Evolutionary conservation across 768 basidiomycete species (phyloP).

Genomic region (Russula virescens): DNA sequence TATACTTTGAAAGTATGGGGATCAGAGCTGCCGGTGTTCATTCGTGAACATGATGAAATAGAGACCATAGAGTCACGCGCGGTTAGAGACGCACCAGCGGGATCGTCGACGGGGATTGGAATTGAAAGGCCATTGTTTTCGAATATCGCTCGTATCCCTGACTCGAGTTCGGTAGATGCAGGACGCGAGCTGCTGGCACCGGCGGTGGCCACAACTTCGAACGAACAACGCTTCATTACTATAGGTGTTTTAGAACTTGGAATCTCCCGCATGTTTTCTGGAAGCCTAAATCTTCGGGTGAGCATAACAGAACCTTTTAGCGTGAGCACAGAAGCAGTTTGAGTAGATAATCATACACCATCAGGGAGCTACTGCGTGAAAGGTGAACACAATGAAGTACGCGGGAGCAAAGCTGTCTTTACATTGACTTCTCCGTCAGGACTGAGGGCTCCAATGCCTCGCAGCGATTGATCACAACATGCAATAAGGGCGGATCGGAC

Average conservation of each 20-base stretch:
- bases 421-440: conserved; percentile 12
- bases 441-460: neutral
- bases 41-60: neutral
- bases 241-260: neutral
- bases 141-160: neutral
- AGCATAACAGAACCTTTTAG: neutral
- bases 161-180: neutral
- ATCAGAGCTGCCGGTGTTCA: neutral
- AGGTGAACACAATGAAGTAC: neutral
- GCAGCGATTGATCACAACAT: neutral
- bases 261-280: neutral
- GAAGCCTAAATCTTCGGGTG: conserved; percentile 11
- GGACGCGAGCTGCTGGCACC: neutral
- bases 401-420: neutral
- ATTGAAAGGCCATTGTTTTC: neutral
- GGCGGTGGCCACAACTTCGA: neutral
- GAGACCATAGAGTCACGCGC: neutral
- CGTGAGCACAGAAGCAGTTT: neutral
- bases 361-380: neutral
- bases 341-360: conserved; percentile 11
- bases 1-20: neutral
- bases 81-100: conserved; percentile 8
- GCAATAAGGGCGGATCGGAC: neutral
- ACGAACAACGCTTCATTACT: neutral
- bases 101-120: neutral